These are phyloP conservation scores for Penicillium paneum DNA, from an alignment of 2,329 filamentous ascomycete genomes.

Conservation along the genomic window DNA sequence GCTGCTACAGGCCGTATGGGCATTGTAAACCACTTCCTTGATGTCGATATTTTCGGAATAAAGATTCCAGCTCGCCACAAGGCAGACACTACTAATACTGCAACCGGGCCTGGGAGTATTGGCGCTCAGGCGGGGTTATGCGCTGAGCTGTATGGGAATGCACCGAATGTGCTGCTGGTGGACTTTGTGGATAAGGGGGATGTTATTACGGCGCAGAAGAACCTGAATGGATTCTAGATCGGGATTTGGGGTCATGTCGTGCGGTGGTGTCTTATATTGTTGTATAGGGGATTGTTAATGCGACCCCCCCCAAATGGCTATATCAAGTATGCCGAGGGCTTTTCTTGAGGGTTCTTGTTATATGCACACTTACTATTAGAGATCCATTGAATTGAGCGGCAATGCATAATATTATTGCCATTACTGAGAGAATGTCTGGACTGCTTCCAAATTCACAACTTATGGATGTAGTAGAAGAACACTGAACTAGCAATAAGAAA, in stretches of 20 bases:
- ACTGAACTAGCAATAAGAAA: no score
- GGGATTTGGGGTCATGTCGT: neutral
- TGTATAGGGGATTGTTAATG: no score
- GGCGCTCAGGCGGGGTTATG: slow-evolving; percentile 43
- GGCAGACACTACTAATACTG: slow-evolving; percentile 44
- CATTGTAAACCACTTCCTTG: slow-evolving; percentile 50
- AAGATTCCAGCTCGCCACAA: slow-evolving; percentile 43
- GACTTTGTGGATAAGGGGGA: slow-evolving; percentile 48
- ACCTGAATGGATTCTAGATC: slow-evolving; percentile 38
- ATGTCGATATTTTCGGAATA: slow-evolving; percentile 42
- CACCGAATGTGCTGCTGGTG: slow-evolving; percentile 45
- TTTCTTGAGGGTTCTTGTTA: neutral
- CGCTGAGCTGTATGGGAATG: slow-evolving; percentile 35
- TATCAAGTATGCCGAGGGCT: neutral
- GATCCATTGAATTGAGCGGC: neutral
- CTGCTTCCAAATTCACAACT: neutral
- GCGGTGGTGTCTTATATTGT: no score
- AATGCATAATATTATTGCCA: neutral
- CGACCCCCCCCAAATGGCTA: no score
- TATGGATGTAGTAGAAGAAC: neutral
- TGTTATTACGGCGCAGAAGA: slow-evolving; percentile 41
- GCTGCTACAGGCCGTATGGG: slow-evolving; percentile 44
- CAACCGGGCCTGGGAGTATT: slow-evolving; percentile 43
- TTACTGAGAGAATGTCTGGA: neutral
- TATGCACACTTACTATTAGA: neutral